phyloP scores from a whole-genome alignment of 2,329 filamentous ascomycete genomes.

The Colletotrichum viniferum region DNA sequence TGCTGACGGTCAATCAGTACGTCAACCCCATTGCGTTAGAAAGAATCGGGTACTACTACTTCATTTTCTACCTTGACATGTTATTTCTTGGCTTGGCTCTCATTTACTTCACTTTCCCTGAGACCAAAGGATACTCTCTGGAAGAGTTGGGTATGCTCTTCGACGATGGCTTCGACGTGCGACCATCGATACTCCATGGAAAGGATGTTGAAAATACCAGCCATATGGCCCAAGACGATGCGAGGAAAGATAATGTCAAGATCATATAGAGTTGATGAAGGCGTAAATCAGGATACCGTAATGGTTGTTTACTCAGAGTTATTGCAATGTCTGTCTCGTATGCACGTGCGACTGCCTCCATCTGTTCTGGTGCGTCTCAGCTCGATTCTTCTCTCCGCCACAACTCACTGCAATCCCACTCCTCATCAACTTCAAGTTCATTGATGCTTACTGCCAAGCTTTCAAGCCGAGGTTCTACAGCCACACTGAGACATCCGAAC shows the following conservation, averaged over 20 bases:
- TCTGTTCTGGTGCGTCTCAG: not conserved
- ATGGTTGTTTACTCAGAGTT: not conserved
- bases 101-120: conserved; percentile 33
- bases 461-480: not conserved
- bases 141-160: conserved; percentile 30
- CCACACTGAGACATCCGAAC: not conserved
- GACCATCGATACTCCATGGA: not conserved
- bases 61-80: conserved; percentile 44
- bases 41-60: conserved; percentile 45
- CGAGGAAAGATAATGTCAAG: not conserved
- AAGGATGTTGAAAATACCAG: not conserved
- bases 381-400: not conserved
- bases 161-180: not conserved
- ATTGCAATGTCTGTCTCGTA: not conserved
- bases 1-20: conserved; percentile 29
- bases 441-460: not conserved
- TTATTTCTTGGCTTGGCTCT: conserved; percentile 19
- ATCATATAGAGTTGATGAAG: not conserved
- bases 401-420: not conserved
- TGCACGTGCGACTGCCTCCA: not conserved
- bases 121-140: conserved; percentile 40
- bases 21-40: conserved; percentile 48
- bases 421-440: not conserved
- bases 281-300: not conserved
- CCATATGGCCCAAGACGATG: not conserved